Conservation (phyloP, 306 rosid genomes). For the Quercus robur region DNA sequence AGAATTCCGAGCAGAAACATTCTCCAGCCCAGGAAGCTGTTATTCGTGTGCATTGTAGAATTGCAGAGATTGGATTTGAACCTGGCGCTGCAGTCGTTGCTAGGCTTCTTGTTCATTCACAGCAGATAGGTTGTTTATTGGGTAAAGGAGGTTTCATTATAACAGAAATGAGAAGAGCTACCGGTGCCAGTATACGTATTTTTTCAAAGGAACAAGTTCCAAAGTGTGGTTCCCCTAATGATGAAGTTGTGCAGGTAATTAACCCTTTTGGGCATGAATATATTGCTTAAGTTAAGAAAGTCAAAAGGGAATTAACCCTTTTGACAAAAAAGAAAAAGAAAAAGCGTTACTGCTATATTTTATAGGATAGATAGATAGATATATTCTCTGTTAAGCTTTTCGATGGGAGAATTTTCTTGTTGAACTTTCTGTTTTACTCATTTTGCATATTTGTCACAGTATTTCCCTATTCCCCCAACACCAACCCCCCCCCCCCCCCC, state of each 20-base stretch:
- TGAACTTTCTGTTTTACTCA: not conserved
- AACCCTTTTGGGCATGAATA: not conserved
- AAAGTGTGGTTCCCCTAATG: constrained; percentile 50
- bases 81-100: constrained; percentile 67
- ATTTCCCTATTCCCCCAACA: not conserved
- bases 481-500: not conserved
- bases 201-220: constrained; percentile 69
- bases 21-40: constrained; percentile 91
- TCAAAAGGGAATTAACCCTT: no score
- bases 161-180: constrained; percentile 77
- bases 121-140: constrained; percentile 73
- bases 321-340: no score
- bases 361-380: not conserved
- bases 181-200: constrained; percentile 78
- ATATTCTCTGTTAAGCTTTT: not conserved
- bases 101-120: constrained; percentile 79
- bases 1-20: constrained; percentile 72
- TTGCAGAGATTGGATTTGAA: constrained; percentile 81
- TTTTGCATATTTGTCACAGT: not conserved
- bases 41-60: constrained; percentile 70
- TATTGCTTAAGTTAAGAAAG: not conserved
- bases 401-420: not conserved
- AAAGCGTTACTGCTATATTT: no score
- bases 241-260: constrained; percentile 85
- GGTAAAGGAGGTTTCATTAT: constrained; percentile 83